Conservation (phyloP, 495 filamentous ascomycete species). For the Aspergillus diversus region DNA sequence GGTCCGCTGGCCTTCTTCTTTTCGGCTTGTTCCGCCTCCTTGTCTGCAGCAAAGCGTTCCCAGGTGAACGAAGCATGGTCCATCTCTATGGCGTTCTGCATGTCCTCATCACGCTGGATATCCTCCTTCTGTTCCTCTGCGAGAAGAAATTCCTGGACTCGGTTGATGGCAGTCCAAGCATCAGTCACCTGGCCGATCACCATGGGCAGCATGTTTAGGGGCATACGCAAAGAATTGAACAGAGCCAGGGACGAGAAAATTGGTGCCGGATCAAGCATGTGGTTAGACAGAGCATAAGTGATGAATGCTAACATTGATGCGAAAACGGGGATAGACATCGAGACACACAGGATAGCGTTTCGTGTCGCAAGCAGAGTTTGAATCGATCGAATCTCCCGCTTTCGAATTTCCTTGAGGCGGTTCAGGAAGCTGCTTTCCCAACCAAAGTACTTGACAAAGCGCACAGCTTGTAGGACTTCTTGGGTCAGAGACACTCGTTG, state of each 20-base stretch:
- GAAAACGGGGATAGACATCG: slow-evolving; percentile 81
- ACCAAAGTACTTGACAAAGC: slow-evolving; percentile 95
- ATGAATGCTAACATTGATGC: slow-evolving; percentile 96
- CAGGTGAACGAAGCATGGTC: slow-evolving; percentile 84
- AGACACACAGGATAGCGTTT: slow-evolving; percentile 81
- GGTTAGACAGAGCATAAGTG: slow-evolving; percentile 79
- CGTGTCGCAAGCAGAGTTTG: slow-evolving; percentile 79
- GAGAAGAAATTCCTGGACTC: slow-evolving; percentile 84
- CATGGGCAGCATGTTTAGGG: slow-evolving; percentile 83
- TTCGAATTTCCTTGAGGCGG: slow-evolving; percentile 72
- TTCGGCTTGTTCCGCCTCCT: slow-evolving; percentile 27
- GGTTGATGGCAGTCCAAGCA: slow-evolving; percentile 79
- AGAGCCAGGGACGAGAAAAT: slow-evolving; percentile 92
- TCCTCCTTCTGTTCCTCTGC: slow-evolving; percentile 85
- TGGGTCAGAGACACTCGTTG: slow-evolving; percentile 88
- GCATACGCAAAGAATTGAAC: slow-evolving; percentile 89
- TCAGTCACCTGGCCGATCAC: slow-evolving; percentile 89
- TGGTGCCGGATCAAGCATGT: slow-evolving; percentile 69
- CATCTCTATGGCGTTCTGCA: slow-evolving; percentile 71
- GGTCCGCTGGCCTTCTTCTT: slow-evolving; percentile 33
- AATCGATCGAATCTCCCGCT: slow-evolving; percentile 74
- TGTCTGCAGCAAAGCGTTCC: slow-evolving; percentile 57
- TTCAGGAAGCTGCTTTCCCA: slow-evolving; percentile 88
- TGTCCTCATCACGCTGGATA: slow-evolving; percentile 61
- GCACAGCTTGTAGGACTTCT: slow-evolving; percentile 86